phyloP scores from a whole-genome alignment of 345 rosid genomes.

The Gossypium raimondii region DNA sequence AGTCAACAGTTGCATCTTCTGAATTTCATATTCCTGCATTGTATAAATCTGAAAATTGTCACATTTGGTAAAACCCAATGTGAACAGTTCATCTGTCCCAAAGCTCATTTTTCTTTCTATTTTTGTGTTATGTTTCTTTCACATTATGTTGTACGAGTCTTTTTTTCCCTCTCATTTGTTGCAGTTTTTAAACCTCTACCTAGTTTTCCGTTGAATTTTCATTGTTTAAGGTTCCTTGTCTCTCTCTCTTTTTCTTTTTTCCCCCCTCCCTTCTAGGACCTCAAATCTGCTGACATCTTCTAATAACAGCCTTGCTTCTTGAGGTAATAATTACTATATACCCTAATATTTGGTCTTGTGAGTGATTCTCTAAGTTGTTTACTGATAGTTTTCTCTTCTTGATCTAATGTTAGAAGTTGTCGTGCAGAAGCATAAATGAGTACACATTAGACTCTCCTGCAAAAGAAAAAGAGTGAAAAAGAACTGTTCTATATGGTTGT shows the following conservation, averaged over 20 bases:
- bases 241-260: neutral
- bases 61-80: constrained; percentile 48
- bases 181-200: constrained; percentile 13
- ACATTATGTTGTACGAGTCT: constrained; percentile 22
- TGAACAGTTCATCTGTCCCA: constrained; percentile 43
- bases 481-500: neutral
- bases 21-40: constrained; percentile 41
- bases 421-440: constrained; percentile 9
- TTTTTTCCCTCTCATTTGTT: neutral
- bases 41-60: constrained; percentile 45
- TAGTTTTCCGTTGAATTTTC: constrained; percentile 14
- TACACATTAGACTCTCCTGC: constrained; percentile 1
- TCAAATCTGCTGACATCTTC: neutral
- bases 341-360: neutral
- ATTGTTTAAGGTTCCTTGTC: neutral
- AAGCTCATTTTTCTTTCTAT: constrained; percentile 18
- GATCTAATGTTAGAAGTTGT: neutral
- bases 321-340: neutral
- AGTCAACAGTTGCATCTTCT: constrained; percentile 32
- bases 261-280: neutral
- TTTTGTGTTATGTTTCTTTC: constrained; percentile 18
- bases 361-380: neutral
- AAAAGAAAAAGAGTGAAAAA: neutral
- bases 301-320: neutral
- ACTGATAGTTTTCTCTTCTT: constrained; percentile 1